Evolutionary conservation across 1,139 yeast species (phyloP), one percentile per base, ranked within the genome.

Genomic region (Yamadazyma triangularis): DNA sequence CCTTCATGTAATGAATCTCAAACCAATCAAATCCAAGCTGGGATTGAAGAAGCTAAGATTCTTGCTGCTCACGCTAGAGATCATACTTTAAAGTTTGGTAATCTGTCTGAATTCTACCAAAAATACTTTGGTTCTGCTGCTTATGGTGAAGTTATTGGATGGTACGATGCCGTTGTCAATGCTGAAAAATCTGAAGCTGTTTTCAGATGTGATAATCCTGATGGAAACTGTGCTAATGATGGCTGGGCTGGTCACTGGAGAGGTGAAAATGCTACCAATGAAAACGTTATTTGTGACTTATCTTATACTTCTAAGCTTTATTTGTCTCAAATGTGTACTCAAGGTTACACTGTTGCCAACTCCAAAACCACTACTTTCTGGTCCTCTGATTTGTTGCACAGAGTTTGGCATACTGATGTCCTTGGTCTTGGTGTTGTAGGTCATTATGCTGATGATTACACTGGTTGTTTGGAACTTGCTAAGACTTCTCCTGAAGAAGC

Each of bases 171-270:
- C 24, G 26, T 58, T 28, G 47, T 53, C 11, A 45, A 47, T 26
- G 58, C 54, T 23, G 56, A 58, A 26, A 55, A 60, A 42, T 40
- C 46, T 29, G 46, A 46, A 10, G 38, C 49, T 15, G 26, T 58
- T 15, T 52, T 58, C 40, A 48, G 64, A 25, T 61, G 68, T 48
- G 66, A 60, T 31, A 53, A 60, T 33, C 40, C 47, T 7, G 66
- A 60, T 35, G 56, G 53, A 1, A 53, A 56, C 32, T 60, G 68
- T 43, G 39, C 41, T 12, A 39, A 39, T 7, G 47, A 49, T 23
- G 58, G 59, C 12, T 59, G 60, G 55, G 64, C 64, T 8, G 65
- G 66, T 21, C 60, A 60, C 31, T 51, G 56, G 56, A 51, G 64
- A 47, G 60, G 65, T 29, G 52, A 47, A 20, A 56, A 57, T 32